A percentile compares a stretch with the other conserved stretches of the same genome.
Evolutionary conservation across 768 basidiomycete species (phyloP).

Genomic region (Rhizopogon rudus): DNA sequence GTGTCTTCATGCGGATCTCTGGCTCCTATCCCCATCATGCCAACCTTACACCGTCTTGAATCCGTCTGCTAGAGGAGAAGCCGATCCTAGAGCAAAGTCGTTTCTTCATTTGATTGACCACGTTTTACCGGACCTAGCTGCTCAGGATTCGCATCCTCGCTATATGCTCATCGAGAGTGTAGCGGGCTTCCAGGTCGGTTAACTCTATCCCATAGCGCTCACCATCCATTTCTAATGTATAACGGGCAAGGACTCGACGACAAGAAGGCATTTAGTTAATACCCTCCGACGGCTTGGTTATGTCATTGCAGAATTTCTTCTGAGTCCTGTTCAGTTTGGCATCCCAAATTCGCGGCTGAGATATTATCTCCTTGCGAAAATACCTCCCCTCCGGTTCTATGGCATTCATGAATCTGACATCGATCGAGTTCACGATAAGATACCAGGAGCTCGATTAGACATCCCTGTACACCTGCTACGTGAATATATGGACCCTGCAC

Average conservation of each 20-base stretch:
- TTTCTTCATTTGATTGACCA: constrained; percentile 66
- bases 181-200: constrained; percentile 72
- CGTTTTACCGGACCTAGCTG: constrained; percentile 56
- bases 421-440: constrained; percentile 40
- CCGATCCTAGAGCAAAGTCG: constrained; percentile 70
- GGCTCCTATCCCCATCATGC: constrained; percentile 80
- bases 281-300: constrained; percentile 55
- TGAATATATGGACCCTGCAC: constrained; percentile 8
- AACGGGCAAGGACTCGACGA: constrained; percentile 52
- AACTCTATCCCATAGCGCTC: constrained; percentile 1
- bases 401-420: constrained; percentile 11
- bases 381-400: constrained; percentile 34
- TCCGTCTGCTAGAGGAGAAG: constrained; percentile 61
- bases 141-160: constrained; percentile 41
- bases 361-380: constrained; percentile 74
- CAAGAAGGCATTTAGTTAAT: constrained; percentile 50
- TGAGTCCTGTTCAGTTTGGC: constrained; percentile 75
- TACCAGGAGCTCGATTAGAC: constrained; percentile 35
- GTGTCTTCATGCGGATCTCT: constrained; percentile 49
- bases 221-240: constrained; percentile 6
- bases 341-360: constrained; percentile 80
- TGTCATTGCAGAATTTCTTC: constrained; percentile 50
- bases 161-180: constrained; percentile 76
- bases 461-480: constrained; percentile 4
- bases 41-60: constrained; percentile 83